Evolutionary conservation across 1,284 basidiomycete species (phyloP), one percentile per base, ranked within the genome.

Genomic region (Schizopora paradoxa): DNA sequence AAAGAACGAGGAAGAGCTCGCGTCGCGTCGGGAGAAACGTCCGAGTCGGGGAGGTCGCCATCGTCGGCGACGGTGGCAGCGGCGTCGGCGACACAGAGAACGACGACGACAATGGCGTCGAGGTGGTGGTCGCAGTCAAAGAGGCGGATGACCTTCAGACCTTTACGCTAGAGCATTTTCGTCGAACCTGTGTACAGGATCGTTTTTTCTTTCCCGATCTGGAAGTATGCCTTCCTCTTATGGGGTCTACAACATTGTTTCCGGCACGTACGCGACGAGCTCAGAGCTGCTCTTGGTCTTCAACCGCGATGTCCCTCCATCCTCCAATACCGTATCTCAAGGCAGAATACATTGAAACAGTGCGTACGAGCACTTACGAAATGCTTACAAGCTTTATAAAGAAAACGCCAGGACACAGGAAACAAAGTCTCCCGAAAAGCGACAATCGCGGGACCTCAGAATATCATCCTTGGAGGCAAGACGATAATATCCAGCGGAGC

Each of bases 381-480:
- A 8, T 13, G 16, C 14, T 28, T 11, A n/a, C 13, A 11, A n/a
- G n/a, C n/a, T n/a, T n/a, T 44, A 28, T 34, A 39, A 44, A 48
- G 53, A 48, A 26, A 19, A 13, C 38, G 21, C 47, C 58, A 84
- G 81, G 81, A 88, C 57, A 89, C 86, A 51, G 87, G 87, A 43
- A 91, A 94, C 70, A 94, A 94, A 65, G 92, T 98, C 41, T 96
- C 93, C 27, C 80, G 93, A 38, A 82, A 89, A 53, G 91, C 92
- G 6, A 84, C 82, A 13, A 97, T 99, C 56, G 79, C 86, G 33
- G 96, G 96, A 6, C 91, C 93, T 6, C 86, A 92, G 61, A 97
- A 98, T 62, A 99, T 99, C 61, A 91, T 98, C 51, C 80, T 99
- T 2, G 92, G 91, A 27, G 96, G 95, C 32, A 98, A 98, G 68